These are phyloP conservation scores for Solanum pimpinellifolium DNA, from an alignment of 257 asterid genomes.

Conservation along the genomic window DNA sequence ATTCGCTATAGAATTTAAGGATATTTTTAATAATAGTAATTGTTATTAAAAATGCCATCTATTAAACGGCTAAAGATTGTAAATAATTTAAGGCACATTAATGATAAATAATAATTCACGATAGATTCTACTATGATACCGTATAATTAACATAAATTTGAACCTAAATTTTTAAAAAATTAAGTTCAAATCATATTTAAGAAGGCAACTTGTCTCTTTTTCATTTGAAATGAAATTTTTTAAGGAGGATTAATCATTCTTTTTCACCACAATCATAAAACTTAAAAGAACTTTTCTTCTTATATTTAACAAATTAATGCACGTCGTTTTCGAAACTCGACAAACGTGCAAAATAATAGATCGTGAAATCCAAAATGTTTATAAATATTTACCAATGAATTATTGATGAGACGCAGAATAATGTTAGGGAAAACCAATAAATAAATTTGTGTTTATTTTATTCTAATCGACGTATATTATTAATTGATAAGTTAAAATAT, in stretches of 20 bases:
- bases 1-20: accelerated
- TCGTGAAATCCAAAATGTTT: not conserved
- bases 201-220: too few relatives aligned
- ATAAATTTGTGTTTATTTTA: not conserved
- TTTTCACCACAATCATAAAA: not conserved
- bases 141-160: too few relatives aligned
- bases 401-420: not conserved
- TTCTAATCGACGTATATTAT: not conserved
- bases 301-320: not conserved
- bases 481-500: not conserved
- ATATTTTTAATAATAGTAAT: too few relatives aligned
- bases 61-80: too few relatives aligned
- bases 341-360: not conserved
- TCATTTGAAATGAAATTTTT: too few relatives aligned
- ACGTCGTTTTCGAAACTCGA: not conserved
- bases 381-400: not conserved
- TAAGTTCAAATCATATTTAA: too few relatives aligned
- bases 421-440: not conserved
- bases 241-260: not conserved
- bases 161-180: too few relatives aligned
- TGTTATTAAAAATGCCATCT: too few relatives aligned
- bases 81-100: not conserved
- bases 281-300: not conserved
- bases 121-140: too few relatives aligned
- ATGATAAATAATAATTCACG: too few relatives aligned